phyloP scores from a whole-genome alignment of 1,284 basidiomycete species.

The Pulveroboletus sp. region DNA sequence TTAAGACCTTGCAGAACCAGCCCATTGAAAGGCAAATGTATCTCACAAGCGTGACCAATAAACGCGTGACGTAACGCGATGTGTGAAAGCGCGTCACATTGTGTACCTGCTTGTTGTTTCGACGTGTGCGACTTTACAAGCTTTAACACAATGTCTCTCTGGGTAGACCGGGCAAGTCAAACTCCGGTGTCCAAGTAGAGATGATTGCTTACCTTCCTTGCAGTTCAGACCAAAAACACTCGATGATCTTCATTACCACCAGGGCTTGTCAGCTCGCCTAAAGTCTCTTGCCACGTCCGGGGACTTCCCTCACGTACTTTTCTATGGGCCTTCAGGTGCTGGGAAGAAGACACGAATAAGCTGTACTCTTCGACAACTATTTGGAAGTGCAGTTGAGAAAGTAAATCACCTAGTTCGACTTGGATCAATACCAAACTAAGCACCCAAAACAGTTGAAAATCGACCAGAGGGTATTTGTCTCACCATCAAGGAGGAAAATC shows the following conservation, averaged over 20 bases:
- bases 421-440: constrained; percentile 5
- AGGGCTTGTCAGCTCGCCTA: constrained; percentile 77
- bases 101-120: too few species aligned
- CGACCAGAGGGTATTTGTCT: constrained; percentile 95
- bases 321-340: constrained; percentile 96
- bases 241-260: constrained; percentile 88
- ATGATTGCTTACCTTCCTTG: constrained; percentile 4
- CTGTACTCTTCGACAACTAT: constrained; percentile 86
- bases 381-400: constrained; percentile 92
- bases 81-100: constrained; percentile 9
- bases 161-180: constrained; percentile 77
- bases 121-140: neutral
- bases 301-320: constrained; percentile 97
- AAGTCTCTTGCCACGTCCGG: constrained; percentile 82
- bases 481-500: constrained; percentile 92
- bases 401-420: constrained; percentile 43
- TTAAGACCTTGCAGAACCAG: too few species aligned
- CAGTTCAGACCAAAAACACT: constrained; percentile 88
- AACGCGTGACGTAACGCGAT: constrained; percentile 33
- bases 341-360: constrained; percentile 98
- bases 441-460: constrained; percentile 80
- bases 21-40: too few species aligned
- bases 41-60: constrained; percentile 19
- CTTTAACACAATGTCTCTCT: constrained; percentile 69
- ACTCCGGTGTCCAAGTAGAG: neutral